Evolutionary conservation across 345 rosid species (phyloP), one percentile per base, ranked within the genome.

Genomic region (Cardamine occulta): DNA sequence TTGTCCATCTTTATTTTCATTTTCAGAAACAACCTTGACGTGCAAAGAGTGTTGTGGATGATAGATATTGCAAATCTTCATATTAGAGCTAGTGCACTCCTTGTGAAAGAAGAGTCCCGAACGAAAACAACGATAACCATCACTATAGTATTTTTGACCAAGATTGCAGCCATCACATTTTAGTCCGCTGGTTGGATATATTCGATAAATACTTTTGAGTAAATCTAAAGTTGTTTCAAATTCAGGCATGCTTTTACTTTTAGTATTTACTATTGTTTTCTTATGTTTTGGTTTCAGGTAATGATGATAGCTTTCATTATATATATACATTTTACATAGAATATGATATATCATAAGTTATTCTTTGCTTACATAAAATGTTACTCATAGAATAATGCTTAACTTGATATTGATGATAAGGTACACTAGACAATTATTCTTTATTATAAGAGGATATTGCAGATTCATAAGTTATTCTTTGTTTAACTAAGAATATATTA

Each of bases 171-270:
- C 34, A 0, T 13, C 42, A 40, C 51, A 62, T 13, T 62, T 23
- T 40, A 62, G 5, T 0, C 19, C 49, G 0, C 32, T 18, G 1
- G 18, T 39, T 21, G 0, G 3, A 0, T 9, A 7, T 62, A 19
- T 0, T 10, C 0, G 0, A 19, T 37, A 21, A 18, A 10, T 53
- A 13, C 14, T 53, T 2, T 2, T 0, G n/a, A 53, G n/a, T 11
- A 32, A 9, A 3, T 9, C 1, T 0, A 0, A 0, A 31, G 26
- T 3, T 35, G 14, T 0, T 1, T 0, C 9, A 34, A 34, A 6
- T 26, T 26, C 14, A n/a, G 18, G 0, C 35, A 32, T 34, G 1
- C 0, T 23, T 11, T 11, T 28, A 28, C 11, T n/a, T 28, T 14
- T 15, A 7, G 13, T 29, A 56, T n/a, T 56, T 34, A 17, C 3